A percentile compares a stretch with the other conserved stretches of the same genome.
Evolutionary conservation across 2,329 filamentous ascomycete genomes (phyloP).

Genomic region (Emmonsia crescens): DNA sequence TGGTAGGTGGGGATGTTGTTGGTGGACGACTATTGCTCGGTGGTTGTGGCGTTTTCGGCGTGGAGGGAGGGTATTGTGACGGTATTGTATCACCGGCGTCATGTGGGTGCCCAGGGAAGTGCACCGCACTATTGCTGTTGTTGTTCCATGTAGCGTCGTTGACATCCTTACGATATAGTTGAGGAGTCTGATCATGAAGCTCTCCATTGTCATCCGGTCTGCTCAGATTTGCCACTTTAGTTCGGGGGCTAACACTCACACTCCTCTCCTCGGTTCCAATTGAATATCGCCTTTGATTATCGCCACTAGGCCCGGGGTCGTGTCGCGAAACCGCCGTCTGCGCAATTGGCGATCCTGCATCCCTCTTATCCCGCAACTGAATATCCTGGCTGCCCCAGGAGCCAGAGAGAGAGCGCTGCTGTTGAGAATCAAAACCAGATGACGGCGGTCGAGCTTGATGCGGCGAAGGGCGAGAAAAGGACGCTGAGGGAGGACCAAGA

Average conservation of each 20-base stretch:
- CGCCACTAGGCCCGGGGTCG: slow-evolving; percentile 30
- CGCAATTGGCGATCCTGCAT: slow-evolving; percentile 21
- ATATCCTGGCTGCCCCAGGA: slow-evolving; percentile 24
- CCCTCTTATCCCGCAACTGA: slow-evolving; percentile 18
- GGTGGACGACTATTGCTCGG: slow-evolving; percentile 7
- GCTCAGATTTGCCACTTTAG: slow-evolving; percentile 28
- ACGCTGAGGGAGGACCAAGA: slow-evolving; percentile 34
- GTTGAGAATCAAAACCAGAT: slow-evolving; percentile 27
- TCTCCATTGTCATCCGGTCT: slow-evolving; percentile 21
- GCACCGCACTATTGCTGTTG: neutral
- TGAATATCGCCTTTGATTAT: slow-evolving; percentile 26
- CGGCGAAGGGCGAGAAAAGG: slow-evolving; percentile 26
- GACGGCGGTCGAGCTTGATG: slow-evolving; percentile 28
- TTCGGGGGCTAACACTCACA: slow-evolving; percentile 70
- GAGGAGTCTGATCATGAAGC: slow-evolving; percentile 18
- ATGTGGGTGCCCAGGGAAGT: slow-evolving; percentile 1
- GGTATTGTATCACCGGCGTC: slow-evolving; percentile 2
- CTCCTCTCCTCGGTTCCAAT: slow-evolving; percentile 56
- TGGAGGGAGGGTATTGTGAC: slow-evolving; percentile 5
- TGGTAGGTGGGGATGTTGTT: slow-evolving; percentile 9
- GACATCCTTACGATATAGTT: slow-evolving; percentile 12
- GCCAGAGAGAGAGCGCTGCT: slow-evolving; percentile 22
- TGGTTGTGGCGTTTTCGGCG: slow-evolving; percentile 9
- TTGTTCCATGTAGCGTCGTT: neutral
- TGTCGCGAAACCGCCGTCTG: slow-evolving; percentile 26